These are phyloP conservation scores for Paramecium bursaria DNA, from an alignment of 73 alveolate species.

Conservation along the genomic window DNA sequence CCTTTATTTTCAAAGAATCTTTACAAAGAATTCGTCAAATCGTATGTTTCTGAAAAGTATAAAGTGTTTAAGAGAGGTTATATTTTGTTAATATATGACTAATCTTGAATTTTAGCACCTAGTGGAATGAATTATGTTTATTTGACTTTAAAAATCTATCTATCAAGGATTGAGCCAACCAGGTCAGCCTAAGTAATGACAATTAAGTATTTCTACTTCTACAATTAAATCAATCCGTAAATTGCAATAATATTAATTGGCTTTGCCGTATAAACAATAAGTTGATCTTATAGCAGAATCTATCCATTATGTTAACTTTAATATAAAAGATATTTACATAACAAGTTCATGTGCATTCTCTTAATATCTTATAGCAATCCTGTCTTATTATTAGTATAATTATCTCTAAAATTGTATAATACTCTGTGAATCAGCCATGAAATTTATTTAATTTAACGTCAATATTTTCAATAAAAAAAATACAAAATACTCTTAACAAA, in stretches of 20 bases:
- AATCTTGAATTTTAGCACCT: slow-evolving; percentile 47
- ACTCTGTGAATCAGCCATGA: too few species aligned
- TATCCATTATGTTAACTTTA: too few species aligned
- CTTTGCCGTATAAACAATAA: too few species aligned
- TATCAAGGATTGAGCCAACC: slow-evolving; percentile 53
- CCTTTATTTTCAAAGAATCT: slow-evolving; percentile 66
- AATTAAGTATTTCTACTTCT: slow-evolving; percentile 47
- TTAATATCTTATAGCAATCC: too few species aligned
- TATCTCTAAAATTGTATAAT: too few species aligned
- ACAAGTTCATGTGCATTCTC: too few species aligned
- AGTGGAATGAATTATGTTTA: slow-evolving; percentile 50
- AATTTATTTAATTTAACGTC: too few species aligned
- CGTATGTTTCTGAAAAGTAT: slow-evolving; percentile 68
- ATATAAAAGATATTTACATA: too few species aligned
- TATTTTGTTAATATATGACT: slow-evolving; percentile 36
- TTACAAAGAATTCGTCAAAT: slow-evolving; percentile 66
- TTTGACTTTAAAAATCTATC: slow-evolving; percentile 33
- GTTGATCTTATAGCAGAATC: too few species aligned
- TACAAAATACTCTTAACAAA: too few species aligned
- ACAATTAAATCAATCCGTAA: slow-evolving; percentile 58
- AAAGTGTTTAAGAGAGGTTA: slow-evolving; percentile 58
- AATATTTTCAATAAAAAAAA: too few species aligned
- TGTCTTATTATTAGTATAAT: too few species aligned
- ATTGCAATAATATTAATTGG: slow-evolving; percentile 34
- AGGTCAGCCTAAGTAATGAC: slow-evolving; percentile 30